A percentile compares a stretch with the other conserved stretches of the same genome.
phyloP scores from a whole-genome alignment of 129 eudicot species.

The Artemisia tridentata region DNA sequence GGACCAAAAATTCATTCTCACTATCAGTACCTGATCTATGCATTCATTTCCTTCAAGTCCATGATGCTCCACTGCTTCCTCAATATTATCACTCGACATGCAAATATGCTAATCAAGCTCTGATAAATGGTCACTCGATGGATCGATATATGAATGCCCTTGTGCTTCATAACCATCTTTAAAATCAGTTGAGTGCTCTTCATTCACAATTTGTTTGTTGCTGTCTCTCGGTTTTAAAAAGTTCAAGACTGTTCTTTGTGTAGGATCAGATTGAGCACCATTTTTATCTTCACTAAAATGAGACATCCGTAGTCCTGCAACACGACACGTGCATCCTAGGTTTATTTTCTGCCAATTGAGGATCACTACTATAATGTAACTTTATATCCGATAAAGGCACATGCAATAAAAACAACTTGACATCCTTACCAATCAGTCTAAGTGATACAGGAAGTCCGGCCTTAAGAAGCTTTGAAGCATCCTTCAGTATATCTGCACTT shows the following conservation, averaged over 20 bases:
- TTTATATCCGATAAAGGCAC: neutral
- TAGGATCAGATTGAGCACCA: constrained; percentile 55
- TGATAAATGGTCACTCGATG: constrained; percentile 25
- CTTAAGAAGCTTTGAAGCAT: constrained; percentile 83
- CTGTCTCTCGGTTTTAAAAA: constrained; percentile 46
- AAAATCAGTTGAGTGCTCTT: constrained; percentile 18
- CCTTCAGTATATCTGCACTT: constrained; percentile 74
- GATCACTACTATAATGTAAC: constrained; percentile 12
- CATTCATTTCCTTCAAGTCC: constrained; percentile 23
- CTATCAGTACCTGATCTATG: constrained; percentile 35
- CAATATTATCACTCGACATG: constrained; percentile 22
- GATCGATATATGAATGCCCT: constrained; percentile 27
- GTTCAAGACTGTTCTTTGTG: constrained; percentile 69
- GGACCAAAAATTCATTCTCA: constrained; percentile 5
- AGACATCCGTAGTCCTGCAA: constrained; percentile 80
- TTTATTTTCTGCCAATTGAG: neutral
- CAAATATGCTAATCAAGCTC: constrained; percentile 29
- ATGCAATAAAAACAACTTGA: neutral
- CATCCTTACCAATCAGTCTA: constrained; percentile 73
- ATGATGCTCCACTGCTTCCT: constrained; percentile 23
- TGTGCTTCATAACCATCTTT: constrained; percentile 29
- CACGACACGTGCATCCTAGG: constrained; percentile 11
- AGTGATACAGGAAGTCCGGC: constrained; percentile 84
- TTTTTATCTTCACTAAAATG: constrained; percentile 63
- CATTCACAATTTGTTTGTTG: constrained; percentile 30